Percentiles rank a stretch among this genome's conserved stretches.
These are phyloP conservation scores for Camelina hispida DNA, from an alignment of 345 rosid genomes.

Conservation along the genomic window DNA sequence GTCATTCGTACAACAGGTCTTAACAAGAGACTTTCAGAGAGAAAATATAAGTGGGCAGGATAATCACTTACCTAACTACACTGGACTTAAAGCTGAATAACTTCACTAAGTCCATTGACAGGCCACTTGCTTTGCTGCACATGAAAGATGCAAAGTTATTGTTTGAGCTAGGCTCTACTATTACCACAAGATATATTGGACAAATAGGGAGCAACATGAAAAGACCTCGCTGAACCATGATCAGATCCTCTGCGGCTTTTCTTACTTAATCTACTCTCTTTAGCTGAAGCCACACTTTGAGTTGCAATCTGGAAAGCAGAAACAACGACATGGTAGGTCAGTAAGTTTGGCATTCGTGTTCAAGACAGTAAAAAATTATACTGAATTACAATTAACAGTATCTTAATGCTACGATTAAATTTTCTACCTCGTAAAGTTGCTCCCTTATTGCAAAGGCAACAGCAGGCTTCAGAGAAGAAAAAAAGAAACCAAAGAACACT, in stretches of 20 bases:
- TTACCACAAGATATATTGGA: conserved; percentile 10
- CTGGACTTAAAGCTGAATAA: conserved; percentile 85
- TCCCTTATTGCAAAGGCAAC: conserved; percentile 94
- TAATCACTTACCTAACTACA: conserved; percentile 65
- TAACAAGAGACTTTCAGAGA: background rate
- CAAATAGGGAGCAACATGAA: background rate
- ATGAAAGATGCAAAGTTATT: conserved; percentile 4
- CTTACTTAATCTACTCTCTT: conserved; percentile 83
- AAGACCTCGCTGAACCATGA: conserved; percentile 68
- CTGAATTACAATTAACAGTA: background rate
- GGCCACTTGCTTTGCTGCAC: conserved; percentile 76
- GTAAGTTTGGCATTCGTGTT: conserved; percentile 1
- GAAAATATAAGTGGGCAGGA: conserved; percentile 24
- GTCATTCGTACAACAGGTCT: background rate
- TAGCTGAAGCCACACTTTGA: conserved; percentile 86
- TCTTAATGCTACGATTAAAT: conserved; percentile 18
- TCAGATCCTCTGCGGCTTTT: conserved; percentile 88
- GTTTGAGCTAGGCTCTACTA: conserved; percentile 6
- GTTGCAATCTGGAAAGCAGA: conserved; percentile 67
- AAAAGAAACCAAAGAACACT: conserved; percentile 25
- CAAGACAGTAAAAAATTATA: conserved; percentile 15
- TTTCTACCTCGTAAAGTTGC: conserved; percentile 85
- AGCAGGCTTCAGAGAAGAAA: conserved; percentile 72
- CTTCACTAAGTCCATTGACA: conserved; percentile 83
- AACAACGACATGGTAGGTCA: conserved; percentile 12